Conservation (phyloP, 2,329 filamentous ascomycete genomes). For the Aspergillus ustus region DNA sequence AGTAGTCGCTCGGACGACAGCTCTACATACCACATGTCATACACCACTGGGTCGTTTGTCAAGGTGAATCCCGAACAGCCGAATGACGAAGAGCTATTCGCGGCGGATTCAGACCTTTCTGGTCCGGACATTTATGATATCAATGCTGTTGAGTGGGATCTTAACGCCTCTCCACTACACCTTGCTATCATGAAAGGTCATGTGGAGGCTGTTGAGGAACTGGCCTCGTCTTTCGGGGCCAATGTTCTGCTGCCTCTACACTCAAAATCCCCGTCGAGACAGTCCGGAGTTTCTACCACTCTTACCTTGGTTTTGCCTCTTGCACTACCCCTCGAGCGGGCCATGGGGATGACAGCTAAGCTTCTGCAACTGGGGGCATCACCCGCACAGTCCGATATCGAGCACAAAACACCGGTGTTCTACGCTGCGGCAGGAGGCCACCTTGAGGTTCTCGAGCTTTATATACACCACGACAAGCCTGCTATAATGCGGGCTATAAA, state of each 20-base stretch:
- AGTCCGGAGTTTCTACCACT: conserved; percentile 62
- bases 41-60: conserved; percentile 73
- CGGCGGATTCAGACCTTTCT: conserved; percentile 61
- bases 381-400: conserved; percentile 71
- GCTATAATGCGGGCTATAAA: conserved; percentile 69
- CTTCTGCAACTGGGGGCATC: conserved; percentile 74
- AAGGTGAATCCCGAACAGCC: conserved; percentile 54
- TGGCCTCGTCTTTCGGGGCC: conserved; percentile 75
- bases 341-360: conserved; percentile 66
- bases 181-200: conserved; percentile 77
- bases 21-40: conserved; percentile 52
- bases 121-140: conserved; percentile 81
- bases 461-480: conserved; percentile 61
- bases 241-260: conserved; percentile 78
- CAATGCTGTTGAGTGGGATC: conserved; percentile 80
- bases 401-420: conserved; percentile 69
- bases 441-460: conserved; percentile 46
- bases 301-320: conserved; percentile 71
- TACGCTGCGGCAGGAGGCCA: conserved; percentile 62
- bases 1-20: conserved; percentile 8
- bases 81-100: conserved; percentile 48
- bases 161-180: conserved; percentile 73
- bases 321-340: conserved; percentile 65
- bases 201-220: conserved; percentile 67
- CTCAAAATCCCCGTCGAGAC: conserved; percentile 51